Conservation (phyloP, 169 alveolate species). For the Plasmodium vinckei region DNA sequence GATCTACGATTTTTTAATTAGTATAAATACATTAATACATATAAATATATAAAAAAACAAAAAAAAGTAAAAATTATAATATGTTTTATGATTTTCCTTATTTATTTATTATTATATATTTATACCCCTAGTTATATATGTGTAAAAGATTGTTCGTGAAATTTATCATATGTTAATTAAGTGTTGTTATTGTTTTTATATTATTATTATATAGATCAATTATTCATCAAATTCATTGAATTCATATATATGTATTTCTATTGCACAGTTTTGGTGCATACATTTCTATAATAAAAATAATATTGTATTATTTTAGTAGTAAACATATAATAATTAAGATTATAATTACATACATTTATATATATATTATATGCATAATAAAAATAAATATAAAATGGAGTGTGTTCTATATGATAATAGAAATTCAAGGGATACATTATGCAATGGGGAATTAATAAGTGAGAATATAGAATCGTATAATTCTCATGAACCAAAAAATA, state of each 20-base stretch:
- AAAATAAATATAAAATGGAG: slow-evolving; percentile 32
- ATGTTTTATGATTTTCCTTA: not conserved
- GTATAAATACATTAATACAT: not conserved
- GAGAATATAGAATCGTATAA: slow-evolving; percentile 12
- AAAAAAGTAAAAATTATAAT: not conserved
- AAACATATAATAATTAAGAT: not conserved
- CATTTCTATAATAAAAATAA: slow-evolving; percentile 11
- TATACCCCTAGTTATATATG: slow-evolving; percentile 12
- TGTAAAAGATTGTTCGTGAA: slow-evolving; percentile 10
- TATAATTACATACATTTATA: slow-evolving; percentile 2
- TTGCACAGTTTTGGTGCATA: slow-evolving; percentile 16
- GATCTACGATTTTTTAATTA: slow-evolving; percentile 26
- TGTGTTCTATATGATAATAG: slow-evolving; percentile 45
- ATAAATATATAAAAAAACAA: slow-evolving; percentile 13
- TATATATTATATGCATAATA: not conserved
- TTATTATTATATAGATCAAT: slow-evolving; percentile 12
- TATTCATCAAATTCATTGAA: slow-evolving; percentile 10
- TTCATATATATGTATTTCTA: not conserved
- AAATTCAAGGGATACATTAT: slow-evolving; percentile 14
- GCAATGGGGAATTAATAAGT: slow-evolving; percentile 21
- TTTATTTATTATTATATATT: too few species aligned
- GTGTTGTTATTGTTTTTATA: slow-evolving; percentile 15
- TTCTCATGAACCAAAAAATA: not conserved
- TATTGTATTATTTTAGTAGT: not conserved
- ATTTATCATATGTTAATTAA: not conserved